phyloP scores from a whole-genome alignment of 1,284 basidiomycete species.

The Marasmius oreades region DNA sequence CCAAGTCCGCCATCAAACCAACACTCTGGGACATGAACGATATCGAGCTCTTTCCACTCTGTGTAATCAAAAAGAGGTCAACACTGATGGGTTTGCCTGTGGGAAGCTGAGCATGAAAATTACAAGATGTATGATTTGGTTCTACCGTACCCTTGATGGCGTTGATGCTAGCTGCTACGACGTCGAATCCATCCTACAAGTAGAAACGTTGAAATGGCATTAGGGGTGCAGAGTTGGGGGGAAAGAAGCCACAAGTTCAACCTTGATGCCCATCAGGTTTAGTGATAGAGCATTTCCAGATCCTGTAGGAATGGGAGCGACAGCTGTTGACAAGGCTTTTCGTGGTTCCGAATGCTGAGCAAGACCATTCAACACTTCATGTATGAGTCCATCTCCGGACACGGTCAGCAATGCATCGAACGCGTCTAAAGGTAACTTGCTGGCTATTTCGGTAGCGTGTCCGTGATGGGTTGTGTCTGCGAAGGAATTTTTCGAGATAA shows the following conservation, averaged over 20 bases:
- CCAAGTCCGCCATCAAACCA: slow-evolving; percentile 91
- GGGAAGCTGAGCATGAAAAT: slow-evolving; percentile 5
- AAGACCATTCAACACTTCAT: slow-evolving; percentile 93
- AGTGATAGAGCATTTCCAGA: slow-evolving; percentile 80
- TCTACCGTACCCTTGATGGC: slow-evolving; percentile 74
- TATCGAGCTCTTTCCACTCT: slow-evolving; percentile 65
- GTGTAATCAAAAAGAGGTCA: slow-evolving; percentile 81
- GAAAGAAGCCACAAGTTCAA: slow-evolving; percentile 21
- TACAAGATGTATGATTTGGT: neutral
- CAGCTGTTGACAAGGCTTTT: slow-evolving; percentile 71
- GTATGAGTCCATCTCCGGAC: slow-evolving; percentile 88
- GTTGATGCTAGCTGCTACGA: slow-evolving; percentile 76
- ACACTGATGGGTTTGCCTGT: slow-evolving; percentile 68
- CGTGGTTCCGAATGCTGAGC: slow-evolving; percentile 67
- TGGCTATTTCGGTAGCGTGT: slow-evolving; percentile 75
- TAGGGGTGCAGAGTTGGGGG: neutral
- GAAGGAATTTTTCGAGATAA: neutral
- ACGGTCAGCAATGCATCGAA: slow-evolving; percentile 82
- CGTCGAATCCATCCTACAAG: slow-evolving; percentile 67
- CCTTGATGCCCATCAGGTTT: slow-evolving; percentile 70
- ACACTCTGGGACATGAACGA: slow-evolving; percentile 88
- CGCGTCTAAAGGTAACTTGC: slow-evolving; percentile 49
- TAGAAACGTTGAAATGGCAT: slow-evolving; percentile 4
- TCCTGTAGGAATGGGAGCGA: slow-evolving; percentile 88
- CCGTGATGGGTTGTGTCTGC: slow-evolving; percentile 69